phyloP scores from a whole-genome alignment of 2,329 filamentous ascomycete species.

The Parastagonospora avenae region DNA sequence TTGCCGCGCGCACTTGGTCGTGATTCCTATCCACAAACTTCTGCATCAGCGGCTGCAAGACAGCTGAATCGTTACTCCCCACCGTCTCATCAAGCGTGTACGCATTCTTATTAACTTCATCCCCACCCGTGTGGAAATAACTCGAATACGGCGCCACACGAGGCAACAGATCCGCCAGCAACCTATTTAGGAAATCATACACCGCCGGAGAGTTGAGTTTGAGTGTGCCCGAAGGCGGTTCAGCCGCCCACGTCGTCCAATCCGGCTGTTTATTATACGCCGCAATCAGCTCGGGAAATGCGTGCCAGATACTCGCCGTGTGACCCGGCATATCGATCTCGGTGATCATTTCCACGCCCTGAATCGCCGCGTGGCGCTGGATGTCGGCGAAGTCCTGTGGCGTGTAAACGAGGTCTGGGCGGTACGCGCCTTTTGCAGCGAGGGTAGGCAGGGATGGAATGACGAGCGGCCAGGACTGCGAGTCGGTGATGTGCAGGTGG shows the following conservation, averaged over 20 bases:
- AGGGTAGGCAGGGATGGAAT: slow-evolving; percentile 76
- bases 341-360: slow-evolving; percentile 73
- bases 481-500: slow-evolving; percentile 81
- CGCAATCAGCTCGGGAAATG: slow-evolving; percentile 73
- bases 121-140: slow-evolving; percentile 86
- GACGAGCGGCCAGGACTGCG: slow-evolving; percentile 84
- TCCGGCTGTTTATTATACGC: slow-evolving; percentile 62
- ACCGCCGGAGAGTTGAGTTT: slow-evolving; percentile 77
- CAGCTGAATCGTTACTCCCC: slow-evolving; percentile 64
- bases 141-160: slow-evolving; percentile 62
- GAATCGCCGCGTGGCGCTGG: slow-evolving; percentile 71
- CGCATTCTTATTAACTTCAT: slow-evolving; percentile 80
- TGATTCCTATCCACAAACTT: slow-evolving; percentile 75
- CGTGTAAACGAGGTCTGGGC: slow-evolving; percentile 69
- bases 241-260: slow-evolving; percentile 59
- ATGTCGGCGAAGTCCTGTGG: slow-evolving; percentile 67
- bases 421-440: slow-evolving; percentile 74
- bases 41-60: slow-evolving; percentile 78
- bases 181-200: slow-evolving; percentile 70
- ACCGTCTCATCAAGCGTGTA: slow-evolving; percentile 74
- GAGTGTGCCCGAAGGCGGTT: slow-evolving; percentile 67
- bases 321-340: slow-evolving; percentile 86
- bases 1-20: slow-evolving; percentile 64
- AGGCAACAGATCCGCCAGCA: slow-evolving; percentile 79
- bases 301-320: slow-evolving; percentile 68